Conservation (phyloP, 2,329 filamentous ascomycete genomes). For the Aspergillus pseudoterreus region DNA sequence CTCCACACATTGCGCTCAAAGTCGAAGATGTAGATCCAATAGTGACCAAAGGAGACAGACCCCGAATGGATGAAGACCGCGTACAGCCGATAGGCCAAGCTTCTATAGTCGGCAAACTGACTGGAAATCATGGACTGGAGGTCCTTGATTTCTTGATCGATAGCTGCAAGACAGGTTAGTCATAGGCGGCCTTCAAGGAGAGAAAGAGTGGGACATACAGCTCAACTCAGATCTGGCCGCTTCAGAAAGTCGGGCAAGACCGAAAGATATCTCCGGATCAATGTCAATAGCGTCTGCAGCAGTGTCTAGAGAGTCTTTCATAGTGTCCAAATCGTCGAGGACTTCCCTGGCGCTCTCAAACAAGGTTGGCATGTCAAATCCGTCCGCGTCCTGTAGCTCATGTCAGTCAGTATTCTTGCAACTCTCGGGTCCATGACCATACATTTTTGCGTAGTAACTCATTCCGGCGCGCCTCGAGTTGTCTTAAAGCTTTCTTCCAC, state of each 20-base stretch:
- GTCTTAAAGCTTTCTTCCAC: slow-evolving; percentile 62
- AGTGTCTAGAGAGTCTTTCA: slow-evolving; percentile 30
- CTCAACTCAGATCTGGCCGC: slow-evolving; percentile 47
- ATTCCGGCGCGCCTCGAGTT: slow-evolving; percentile 48
- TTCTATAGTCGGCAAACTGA: slow-evolving; percentile 61
- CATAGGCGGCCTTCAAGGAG: neutral
- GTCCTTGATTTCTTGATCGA: slow-evolving; percentile 47
- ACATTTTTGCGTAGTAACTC: slow-evolving; percentile 40
- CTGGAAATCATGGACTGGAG: slow-evolving; percentile 49
- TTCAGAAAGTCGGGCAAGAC: slow-evolving; percentile 45
- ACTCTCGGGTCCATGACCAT: slow-evolving; percentile 2
- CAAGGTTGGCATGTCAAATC: slow-evolving; percentile 28
- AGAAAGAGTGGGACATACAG: slow-evolving; percentile 23
- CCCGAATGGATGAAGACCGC: slow-evolving; percentile 87
- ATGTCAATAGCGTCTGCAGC: slow-evolving; percentile 42
- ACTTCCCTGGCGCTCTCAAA: slow-evolving; percentile 38
- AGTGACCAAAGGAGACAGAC: slow-evolving; percentile 71
- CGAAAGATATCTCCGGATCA: slow-evolving; percentile 36
- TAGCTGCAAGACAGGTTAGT: slow-evolving; percentile 17
- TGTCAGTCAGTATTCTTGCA: slow-evolving; percentile 7
- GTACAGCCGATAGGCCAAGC: slow-evolving; percentile 76
- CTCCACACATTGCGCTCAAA: slow-evolving; percentile 79
- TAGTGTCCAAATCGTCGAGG: slow-evolving; percentile 39
- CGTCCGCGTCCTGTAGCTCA: slow-evolving; percentile 16
- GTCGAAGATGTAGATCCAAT: slow-evolving; percentile 95